These are phyloP conservation scores for Chlorella variabilis DNA, from an alignment of 163 green algal species.

Conservation along the genomic window DNA sequence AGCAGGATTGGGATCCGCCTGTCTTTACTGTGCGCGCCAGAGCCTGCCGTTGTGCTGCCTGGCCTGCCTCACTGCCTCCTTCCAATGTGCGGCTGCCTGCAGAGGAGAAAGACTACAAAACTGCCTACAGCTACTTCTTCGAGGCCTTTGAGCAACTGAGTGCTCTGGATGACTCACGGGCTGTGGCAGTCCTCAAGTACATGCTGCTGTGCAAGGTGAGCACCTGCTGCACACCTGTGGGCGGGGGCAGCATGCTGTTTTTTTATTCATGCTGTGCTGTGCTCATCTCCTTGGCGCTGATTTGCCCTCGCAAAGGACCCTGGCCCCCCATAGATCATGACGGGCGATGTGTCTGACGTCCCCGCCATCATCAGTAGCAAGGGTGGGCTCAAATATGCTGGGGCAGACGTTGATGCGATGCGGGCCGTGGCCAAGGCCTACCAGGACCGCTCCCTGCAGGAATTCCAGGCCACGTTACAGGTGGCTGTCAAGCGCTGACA, in stretches of 20 bases:
- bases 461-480: constrained; percentile 79
- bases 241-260: too few species aligned
- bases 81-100: too few species aligned
- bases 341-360: constrained; percentile 84
- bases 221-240: too few species aligned
- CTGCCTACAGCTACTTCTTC: constrained; percentile 98
- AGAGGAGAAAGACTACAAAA: constrained; percentile 99
- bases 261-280: too few species aligned
- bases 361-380: constrained; percentile 91
- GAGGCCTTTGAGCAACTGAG: constrained; percentile 96
- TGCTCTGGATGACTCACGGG: constrained; percentile 84
- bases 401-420: constrained; percentile 91
- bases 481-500: too few species aligned
- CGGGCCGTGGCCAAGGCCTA: constrained; percentile 88
- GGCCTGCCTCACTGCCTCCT: too few species aligned
- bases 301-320: too few species aligned
- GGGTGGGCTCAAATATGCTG: constrained; percentile 91
- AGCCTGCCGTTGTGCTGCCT: too few species aligned
- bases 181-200: constrained; percentile 93
- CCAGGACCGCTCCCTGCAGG: constrained; percentile 85
- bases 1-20: too few species aligned
- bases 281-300: too few species aligned
- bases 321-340: too few species aligned
- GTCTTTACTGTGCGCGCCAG: too few species aligned
- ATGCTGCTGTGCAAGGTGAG: constrained; percentile 96